phyloP scores from a whole-genome alignment of 495 filamentous ascomycete species.

The Penicillium ucsense region DNA sequence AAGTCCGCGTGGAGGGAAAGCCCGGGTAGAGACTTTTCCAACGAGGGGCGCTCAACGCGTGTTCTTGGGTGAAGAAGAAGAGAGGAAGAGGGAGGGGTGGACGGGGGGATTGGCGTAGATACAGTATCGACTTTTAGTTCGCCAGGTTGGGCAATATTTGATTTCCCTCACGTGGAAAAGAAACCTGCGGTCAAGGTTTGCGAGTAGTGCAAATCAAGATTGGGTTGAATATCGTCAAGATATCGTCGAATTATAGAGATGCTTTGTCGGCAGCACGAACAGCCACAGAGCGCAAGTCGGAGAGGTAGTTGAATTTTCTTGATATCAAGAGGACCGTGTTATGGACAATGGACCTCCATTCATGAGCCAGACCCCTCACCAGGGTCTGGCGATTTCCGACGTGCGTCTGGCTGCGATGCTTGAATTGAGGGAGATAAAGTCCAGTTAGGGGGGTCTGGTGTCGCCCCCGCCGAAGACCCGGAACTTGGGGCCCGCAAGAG shows the following conservation, averaged over 20 bases:
- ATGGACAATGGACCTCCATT: slow-evolving; percentile 30
- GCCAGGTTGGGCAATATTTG: slow-evolving; percentile 10
- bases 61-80: neutral
- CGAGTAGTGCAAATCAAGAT: neutral
- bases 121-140: slow-evolving; percentile 1
- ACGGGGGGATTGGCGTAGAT: neutral
- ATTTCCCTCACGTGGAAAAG: neutral
- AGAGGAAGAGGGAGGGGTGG: neutral
- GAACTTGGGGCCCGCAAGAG: slow-evolving; percentile 82
- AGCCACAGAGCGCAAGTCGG: slow-evolving; percentile 24
- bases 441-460: slow-evolving; percentile 96
- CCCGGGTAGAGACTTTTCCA: no score
- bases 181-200: neutral
- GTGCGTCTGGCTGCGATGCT: slow-evolving; percentile 33
- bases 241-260: neutral
- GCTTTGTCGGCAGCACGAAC: slow-evolving; percentile 14
- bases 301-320: neutral
- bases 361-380: slow-evolving; percentile 38
- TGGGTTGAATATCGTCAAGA: neutral
- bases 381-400: slow-evolving; percentile 39
- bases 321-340: slow-evolving; percentile 18
- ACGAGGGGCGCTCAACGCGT: no score
- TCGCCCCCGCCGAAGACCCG: slow-evolving; percentile 93
- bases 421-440: slow-evolving; percentile 20
- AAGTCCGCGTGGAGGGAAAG: neutral